Conservation (phyloP, 2,329 filamentous ascomycete genomes). For the Ascochyta fabae region DNA sequence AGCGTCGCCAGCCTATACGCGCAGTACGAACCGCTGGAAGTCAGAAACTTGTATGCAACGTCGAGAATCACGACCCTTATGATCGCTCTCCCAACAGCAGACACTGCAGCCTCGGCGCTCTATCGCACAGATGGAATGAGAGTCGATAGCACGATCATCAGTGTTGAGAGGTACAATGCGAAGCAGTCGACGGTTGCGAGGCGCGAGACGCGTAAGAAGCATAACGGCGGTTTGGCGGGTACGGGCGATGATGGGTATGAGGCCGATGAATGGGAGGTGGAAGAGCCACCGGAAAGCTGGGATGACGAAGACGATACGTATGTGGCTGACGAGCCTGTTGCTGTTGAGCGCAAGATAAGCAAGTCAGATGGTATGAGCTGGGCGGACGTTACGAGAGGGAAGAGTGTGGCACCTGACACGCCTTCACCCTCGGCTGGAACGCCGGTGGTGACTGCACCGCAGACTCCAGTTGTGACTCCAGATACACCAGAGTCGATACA, state of each 20-base stretch:
- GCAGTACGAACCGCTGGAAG: constrained; percentile 17
- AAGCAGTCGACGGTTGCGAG: constrained; percentile 15
- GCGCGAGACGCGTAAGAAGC: constrained; percentile 1
- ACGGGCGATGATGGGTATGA: not conserved
- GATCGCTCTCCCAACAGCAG: constrained; percentile 16
- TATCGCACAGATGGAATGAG: constrained; percentile 14
- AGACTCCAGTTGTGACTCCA: not conserved
- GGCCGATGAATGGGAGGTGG: not conserved
- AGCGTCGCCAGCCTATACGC: constrained; percentile 11
- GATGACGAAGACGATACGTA: not conserved
- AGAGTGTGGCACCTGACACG: not conserved
- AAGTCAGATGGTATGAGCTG: not conserved
- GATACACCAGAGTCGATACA: not conserved
- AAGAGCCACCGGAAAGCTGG: not conserved
- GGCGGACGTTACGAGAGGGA: not conserved
- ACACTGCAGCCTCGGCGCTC: constrained; percentile 18
- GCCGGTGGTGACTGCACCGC: not conserved
- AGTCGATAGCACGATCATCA: constrained; percentile 20
- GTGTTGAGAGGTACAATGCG: constrained; percentile 25
- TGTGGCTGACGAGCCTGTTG: not conserved
- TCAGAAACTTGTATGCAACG: constrained; percentile 26
- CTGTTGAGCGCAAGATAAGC: not conserved
- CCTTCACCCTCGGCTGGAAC: not conserved
- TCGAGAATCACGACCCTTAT: constrained; percentile 26
- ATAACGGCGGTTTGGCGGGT: not conserved